Conservation (phyloP, 140 eudicot species). For the Senecio squalidus region DNA sequence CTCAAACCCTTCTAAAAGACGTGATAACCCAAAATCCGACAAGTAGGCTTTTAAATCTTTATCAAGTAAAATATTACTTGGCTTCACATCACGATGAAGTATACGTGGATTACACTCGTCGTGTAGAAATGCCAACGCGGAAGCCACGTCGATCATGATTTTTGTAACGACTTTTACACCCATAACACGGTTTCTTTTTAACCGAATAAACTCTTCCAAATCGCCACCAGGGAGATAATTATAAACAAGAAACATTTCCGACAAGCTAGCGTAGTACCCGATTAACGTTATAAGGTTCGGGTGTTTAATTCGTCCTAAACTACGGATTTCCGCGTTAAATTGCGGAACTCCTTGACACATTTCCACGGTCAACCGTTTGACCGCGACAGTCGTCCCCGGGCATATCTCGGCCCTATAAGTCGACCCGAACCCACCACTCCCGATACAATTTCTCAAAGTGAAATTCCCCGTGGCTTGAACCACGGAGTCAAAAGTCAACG, state of each 20-base stretch:
- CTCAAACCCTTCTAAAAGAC: slow-evolving; percentile 42
- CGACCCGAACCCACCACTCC: slow-evolving; percentile 76
- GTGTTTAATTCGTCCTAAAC: slow-evolving; percentile 50
- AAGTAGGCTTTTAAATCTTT: slow-evolving; percentile 47
- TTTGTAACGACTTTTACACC: slow-evolving; percentile 40
- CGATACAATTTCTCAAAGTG: slow-evolving; percentile 51
- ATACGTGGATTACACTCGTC: slow-evolving; percentile 55
- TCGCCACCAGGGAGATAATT: slow-evolving; percentile 79
- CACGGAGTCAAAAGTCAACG: slow-evolving; percentile 44
- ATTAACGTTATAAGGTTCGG: slow-evolving; percentile 57
- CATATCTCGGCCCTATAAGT: slow-evolving; percentile 59
- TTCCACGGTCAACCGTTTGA: slow-evolving; percentile 57
- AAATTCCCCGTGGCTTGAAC: slow-evolving; percentile 60
- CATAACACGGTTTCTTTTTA: slow-evolving; percentile 26
- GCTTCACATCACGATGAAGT: slow-evolving; percentile 73
- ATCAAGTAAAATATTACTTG: slow-evolving; percentile 73
- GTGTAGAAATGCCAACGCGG: slow-evolving; percentile 58
- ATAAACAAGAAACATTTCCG: slow-evolving; percentile 74
- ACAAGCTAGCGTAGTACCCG: slow-evolving; percentile 53
- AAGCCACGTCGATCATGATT: slow-evolving; percentile 56
- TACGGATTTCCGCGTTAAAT: slow-evolving; percentile 62
- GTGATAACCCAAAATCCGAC: slow-evolving; percentile 77
- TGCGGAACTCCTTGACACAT: slow-evolving; percentile 66
- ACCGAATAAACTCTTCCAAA: slow-evolving; percentile 48
- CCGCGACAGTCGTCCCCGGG: slow-evolving; percentile 55